Conservation (phyloP, 179 eudicot genomes). For the Heliamphora pulchella region DNA sequence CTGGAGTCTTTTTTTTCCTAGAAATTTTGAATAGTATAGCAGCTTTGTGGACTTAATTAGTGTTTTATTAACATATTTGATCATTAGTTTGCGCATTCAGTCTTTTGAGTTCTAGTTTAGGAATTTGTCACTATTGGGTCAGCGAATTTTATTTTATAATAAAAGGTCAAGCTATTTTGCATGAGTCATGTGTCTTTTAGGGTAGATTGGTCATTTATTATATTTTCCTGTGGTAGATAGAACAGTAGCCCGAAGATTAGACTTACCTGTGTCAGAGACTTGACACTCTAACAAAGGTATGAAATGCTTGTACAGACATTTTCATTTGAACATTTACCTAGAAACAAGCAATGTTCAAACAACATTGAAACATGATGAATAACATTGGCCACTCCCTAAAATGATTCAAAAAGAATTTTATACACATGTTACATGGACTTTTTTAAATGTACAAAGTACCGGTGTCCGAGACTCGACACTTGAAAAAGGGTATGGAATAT, state of each 20-base stretch:
- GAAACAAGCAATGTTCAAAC: neutral
- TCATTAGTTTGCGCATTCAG: neutral
- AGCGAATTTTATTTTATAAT: no score
- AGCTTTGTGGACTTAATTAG: neutral
- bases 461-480: no score
- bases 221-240: neutral
- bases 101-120: neutral
- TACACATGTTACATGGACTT: neutral
- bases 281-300: no score
- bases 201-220: neutral
- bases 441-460: no score
- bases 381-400: slow-evolving; percentile 1
- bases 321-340: neutral
- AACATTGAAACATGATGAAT: neutral
- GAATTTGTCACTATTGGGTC: neutral
- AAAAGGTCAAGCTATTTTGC: no score
- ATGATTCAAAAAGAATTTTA: neutral
- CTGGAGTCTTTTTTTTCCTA: neutral
- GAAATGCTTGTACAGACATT: neutral
- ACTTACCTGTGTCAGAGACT: neutral
- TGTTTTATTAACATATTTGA: neutral
- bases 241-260: neutral
- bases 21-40: neutral
- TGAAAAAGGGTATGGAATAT: no score
- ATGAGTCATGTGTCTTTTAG: neutral